Conservation (phyloP, 2,329 filamentous ascomycete species). For the Rhexocercosporidium sp. region DNA sequence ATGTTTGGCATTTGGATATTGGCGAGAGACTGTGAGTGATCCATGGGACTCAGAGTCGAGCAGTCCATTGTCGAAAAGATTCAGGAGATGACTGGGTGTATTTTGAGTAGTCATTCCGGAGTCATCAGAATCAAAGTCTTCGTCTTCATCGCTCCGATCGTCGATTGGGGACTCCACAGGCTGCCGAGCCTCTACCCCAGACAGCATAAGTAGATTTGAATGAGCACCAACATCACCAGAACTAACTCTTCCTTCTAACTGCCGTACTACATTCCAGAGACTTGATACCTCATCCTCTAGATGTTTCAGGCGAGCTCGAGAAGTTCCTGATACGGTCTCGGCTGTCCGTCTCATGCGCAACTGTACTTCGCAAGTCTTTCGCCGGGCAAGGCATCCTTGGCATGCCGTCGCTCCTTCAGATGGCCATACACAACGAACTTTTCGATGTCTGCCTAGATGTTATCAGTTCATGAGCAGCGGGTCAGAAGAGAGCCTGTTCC, state of each 20-base stretch:
- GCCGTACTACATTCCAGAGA: constrained; percentile 12
- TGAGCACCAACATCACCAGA: background rate
- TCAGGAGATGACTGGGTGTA: constrained; percentile 13
- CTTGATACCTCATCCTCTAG: constrained; percentile 14
- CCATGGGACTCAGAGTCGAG: constrained; percentile 2
- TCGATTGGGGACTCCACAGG: constrained; percentile 2
- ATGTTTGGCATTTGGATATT: background rate
- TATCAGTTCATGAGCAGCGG: background rate
- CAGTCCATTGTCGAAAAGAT: constrained; percentile 16
- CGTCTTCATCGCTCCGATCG: constrained; percentile 12
- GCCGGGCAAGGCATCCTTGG: constrained; percentile 10
- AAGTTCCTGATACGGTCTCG: constrained; percentile 2
- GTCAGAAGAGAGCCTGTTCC: background rate
- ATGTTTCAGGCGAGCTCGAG: constrained; percentile 10
- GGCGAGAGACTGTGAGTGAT: background rate
- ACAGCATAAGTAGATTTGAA: background rate
- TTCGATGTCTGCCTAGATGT: constrained; percentile 10
- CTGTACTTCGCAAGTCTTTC: constrained; percentile 13
- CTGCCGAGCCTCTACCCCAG: background rate
- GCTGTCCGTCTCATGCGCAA: constrained; percentile 10
- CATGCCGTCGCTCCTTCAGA: constrained; percentile 7
- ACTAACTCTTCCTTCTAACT: constrained; percentile 11
- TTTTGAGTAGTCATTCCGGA: constrained; percentile 8
- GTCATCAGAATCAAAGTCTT: constrained; percentile 10
- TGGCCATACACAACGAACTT: constrained; percentile 20